A percentile compares a stretch with the other conserved stretches of the same genome.
These are phyloP conservation scores for Hyaloscypha bicolor DNA, from an alignment of 495 filamentous ascomycete species.

Conservation along the genomic window DNA sequence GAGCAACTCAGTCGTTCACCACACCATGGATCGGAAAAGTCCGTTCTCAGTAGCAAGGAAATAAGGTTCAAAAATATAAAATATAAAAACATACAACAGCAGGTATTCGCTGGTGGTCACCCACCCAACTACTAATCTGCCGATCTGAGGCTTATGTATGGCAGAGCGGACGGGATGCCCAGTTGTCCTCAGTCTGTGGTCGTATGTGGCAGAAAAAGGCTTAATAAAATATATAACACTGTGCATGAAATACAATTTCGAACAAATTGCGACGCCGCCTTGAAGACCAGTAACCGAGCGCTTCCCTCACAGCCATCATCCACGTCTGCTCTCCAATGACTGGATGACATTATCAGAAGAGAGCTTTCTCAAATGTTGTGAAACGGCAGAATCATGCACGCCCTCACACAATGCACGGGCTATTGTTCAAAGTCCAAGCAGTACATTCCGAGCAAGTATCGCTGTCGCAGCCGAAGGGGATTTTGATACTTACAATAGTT, in stretches of 20 bases:
- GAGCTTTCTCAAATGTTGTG: too few relatives aligned
- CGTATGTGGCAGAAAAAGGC: slow-evolving; percentile 29
- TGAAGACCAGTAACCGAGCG: too few relatives aligned
- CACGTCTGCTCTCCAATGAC: too few relatives aligned
- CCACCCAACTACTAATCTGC: slow-evolving; percentile 38
- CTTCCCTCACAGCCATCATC: too few relatives aligned
- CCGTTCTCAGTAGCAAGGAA: background rate
- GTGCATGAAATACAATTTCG: background rate
- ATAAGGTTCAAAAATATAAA: slow-evolving; percentile 29
- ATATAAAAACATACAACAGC: slow-evolving; percentile 34
- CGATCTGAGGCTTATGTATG: slow-evolving; percentile 39
- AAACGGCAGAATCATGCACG: too few relatives aligned
- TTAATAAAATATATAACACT: slow-evolving; percentile 20
- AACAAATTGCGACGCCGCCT: background rate
- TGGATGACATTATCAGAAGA: too few relatives aligned
- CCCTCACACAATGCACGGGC: too few relatives aligned
- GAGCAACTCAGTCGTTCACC: background rate
- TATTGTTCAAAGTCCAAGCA: background rate
- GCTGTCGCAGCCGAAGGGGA: slow-evolving; percentile 6
- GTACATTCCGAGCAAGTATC: too few relatives aligned
- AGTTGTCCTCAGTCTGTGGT: slow-evolving; percentile 31
- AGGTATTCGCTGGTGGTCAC: slow-evolving; percentile 42
- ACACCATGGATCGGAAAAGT: background rate
- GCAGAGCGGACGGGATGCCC: slow-evolving; percentile 39
- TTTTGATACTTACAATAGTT: slow-evolving; percentile 18